Conservation (phyloP, 768 basidiomycete genomes). For the Mycena sanguinolenta region DNA sequence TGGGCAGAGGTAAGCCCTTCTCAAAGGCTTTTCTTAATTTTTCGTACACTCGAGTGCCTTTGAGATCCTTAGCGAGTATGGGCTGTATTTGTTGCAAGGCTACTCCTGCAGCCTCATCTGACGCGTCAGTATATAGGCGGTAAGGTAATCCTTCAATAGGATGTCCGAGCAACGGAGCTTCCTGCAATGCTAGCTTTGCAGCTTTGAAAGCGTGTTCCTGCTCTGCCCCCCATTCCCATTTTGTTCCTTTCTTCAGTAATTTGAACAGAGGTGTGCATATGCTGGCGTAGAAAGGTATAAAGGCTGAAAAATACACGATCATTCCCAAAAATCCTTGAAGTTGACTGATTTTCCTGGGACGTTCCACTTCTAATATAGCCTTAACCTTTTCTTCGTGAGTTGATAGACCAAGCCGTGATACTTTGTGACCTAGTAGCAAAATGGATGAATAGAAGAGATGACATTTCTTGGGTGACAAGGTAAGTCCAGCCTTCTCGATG, state of each 20-base stretch:
- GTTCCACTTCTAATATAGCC: no score
- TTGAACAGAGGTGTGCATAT: not conserved
- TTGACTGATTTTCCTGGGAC: no score
- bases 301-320: no score
- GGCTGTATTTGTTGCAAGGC: constrained; percentile 35
- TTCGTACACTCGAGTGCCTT: constrained; percentile 21
- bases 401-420: no score
- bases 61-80: constrained; percentile 12
- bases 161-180: constrained; percentile 10
- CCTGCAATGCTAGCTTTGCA: not conserved
- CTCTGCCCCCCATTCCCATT: not conserved
- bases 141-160: constrained; percentile 38
- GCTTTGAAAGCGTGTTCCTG: not conserved
- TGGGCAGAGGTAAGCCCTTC: not conserved
- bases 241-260: not conserved
- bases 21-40: constrained; percentile 24
- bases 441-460: no score
- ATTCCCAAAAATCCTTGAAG: no score
- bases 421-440: no score
- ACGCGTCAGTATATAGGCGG: constrained; percentile 44
- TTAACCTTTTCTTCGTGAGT: no score
- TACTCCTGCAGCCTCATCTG: constrained; percentile 18
- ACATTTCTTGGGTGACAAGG: no score
- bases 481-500: no score
- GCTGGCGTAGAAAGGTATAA: not conserved